phyloP scores from a whole-genome alignment of 2,329 filamentous ascomycete species.

The Monascus ruber region DNA sequence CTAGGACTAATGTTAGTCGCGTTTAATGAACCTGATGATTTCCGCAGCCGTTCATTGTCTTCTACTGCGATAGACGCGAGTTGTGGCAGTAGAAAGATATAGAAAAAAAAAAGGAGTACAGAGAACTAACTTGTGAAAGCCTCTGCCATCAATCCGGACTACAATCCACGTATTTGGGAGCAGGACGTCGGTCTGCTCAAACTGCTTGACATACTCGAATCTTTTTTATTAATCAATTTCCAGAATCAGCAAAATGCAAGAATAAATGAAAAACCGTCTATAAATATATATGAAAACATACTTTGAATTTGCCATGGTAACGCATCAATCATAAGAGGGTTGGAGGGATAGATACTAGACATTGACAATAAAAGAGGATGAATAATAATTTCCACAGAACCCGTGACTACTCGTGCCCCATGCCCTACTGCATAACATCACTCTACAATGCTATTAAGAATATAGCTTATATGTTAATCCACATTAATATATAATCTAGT shows the following conservation, averaged over 20 bases:
- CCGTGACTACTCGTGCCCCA: too few species aligned
- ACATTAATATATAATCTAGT: too few species aligned
- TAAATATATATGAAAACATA: constrained; percentile 4
- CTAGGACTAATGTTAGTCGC: constrained; percentile 31
- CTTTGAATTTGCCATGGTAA: constrained; percentile 29
- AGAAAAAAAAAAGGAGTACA: background rate
- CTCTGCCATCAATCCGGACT: constrained; percentile 82
- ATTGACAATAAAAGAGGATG: too few species aligned
- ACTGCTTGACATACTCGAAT: constrained; percentile 86
- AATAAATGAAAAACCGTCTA: too few species aligned
- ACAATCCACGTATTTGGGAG: constrained; percentile 94
- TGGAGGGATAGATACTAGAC: too few species aligned
- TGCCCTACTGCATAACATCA: too few species aligned
- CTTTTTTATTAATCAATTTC: constrained; percentile 34
- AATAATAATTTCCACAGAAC: too few species aligned
- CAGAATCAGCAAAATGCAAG: background rate
- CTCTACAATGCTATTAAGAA: too few species aligned
- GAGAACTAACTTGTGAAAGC: constrained; percentile 71
- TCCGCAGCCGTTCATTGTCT: constrained; percentile 1
- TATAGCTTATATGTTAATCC: too few species aligned
- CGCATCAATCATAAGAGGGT: too few species aligned
- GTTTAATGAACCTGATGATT: background rate
- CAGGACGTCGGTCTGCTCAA: constrained; percentile 71
- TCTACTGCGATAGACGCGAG: background rate
- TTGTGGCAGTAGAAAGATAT: background rate